These are phyloP conservation scores for Cryptococcus neoformans DNA, from an alignment of 1,284 basidiomycete species.

Conservation along the genomic window DNA sequence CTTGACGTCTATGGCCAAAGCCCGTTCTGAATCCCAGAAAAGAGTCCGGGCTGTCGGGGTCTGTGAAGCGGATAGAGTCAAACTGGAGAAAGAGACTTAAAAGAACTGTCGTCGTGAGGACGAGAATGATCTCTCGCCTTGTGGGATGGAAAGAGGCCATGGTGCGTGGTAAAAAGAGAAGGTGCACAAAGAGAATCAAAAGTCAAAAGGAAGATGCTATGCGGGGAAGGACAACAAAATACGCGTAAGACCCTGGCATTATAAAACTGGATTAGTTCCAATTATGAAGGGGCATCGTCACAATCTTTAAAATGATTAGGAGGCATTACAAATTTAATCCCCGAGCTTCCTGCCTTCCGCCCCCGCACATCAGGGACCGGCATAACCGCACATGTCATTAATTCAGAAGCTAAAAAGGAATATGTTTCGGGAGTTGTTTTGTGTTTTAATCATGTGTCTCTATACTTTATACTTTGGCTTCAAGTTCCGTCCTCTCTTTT, in stretches of 20 bases:
- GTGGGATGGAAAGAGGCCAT: conserved; percentile 39
- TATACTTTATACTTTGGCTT: too few species aligned
- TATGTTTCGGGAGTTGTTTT: too few species aligned
- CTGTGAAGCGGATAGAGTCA: conserved; percentile 39
- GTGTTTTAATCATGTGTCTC: too few species aligned
- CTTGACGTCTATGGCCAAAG: conserved; percentile 19
- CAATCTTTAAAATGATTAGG: too few species aligned
- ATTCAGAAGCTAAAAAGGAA: too few species aligned
- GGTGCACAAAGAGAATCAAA: neutral
- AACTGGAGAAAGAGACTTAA: conserved; percentile 44
- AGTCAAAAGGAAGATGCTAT: neutral
- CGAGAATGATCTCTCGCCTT: conserved; percentile 42
- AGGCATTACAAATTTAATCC: too few species aligned
- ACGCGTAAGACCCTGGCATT: neutral
- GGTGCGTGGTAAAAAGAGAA: neutral
- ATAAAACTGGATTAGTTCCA: too few species aligned
- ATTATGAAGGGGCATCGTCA: too few species aligned
- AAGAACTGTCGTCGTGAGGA: conserved; percentile 37
- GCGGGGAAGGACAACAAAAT: neutral
- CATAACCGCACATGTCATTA: too few species aligned
- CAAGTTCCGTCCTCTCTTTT: too few species aligned
- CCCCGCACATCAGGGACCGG: too few species aligned
- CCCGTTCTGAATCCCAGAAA: conserved; percentile 34
- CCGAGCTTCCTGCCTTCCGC: too few species aligned
- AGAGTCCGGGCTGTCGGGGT: conserved; percentile 27